phyloP scores from a whole-genome alignment of 768 basidiomycete species.

The Phlegmacium glaucopus region DNA sequence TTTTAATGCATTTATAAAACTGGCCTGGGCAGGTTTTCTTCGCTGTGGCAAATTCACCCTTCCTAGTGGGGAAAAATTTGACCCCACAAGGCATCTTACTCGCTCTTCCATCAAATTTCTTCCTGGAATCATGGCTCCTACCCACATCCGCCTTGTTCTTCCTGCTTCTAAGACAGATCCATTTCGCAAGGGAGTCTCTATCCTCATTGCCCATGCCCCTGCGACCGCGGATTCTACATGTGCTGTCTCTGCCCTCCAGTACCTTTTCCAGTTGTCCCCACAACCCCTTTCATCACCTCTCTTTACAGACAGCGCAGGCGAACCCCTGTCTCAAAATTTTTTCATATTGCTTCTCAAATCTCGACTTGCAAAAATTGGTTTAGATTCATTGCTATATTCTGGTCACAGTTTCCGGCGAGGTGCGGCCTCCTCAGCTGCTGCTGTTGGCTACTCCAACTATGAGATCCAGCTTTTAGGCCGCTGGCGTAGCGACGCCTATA shows the following conservation, averaged over 20 bases:
- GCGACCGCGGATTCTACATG: not conserved
- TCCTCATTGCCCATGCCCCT: slow-evolving; percentile 2
- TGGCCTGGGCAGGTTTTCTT: slow-evolving; percentile 20
- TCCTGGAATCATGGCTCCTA: slow-evolving; percentile 19
- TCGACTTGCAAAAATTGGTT: slow-evolving; percentile 7
- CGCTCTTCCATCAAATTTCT: slow-evolving; percentile 21
- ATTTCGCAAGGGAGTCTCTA: slow-evolving; percentile 19
- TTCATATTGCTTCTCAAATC: slow-evolving; percentile 15
- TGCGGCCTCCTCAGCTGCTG: slow-evolving; percentile 26
- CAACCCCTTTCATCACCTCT: slow-evolving; percentile 4
- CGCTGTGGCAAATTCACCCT: slow-evolving; percentile 16
- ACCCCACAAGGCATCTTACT: slow-evolving; percentile 12
- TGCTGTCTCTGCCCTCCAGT: slow-evolving; percentile 5
- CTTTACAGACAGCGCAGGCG: slow-evolving; percentile 7
- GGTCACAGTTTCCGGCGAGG: too few relatives aligned
- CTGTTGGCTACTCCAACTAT: slow-evolving; percentile 26
- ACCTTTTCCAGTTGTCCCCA: not conserved
- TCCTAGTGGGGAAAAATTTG: not conserved
- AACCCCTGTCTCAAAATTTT: slow-evolving; percentile 6
- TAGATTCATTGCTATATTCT: slow-evolving; percentile 17
- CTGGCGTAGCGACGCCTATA: slow-evolving; percentile 33
- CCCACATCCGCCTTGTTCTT: slow-evolving; percentile 22
- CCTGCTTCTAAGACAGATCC: slow-evolving; percentile 36
- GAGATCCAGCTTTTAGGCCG: slow-evolving; percentile 36
- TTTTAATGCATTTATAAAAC: slow-evolving; percentile 15